These are phyloP conservation scores for Selaginella tamariscina DNA, from an alignment of 75 land plant genomes.

Conservation along the genomic window DNA sequence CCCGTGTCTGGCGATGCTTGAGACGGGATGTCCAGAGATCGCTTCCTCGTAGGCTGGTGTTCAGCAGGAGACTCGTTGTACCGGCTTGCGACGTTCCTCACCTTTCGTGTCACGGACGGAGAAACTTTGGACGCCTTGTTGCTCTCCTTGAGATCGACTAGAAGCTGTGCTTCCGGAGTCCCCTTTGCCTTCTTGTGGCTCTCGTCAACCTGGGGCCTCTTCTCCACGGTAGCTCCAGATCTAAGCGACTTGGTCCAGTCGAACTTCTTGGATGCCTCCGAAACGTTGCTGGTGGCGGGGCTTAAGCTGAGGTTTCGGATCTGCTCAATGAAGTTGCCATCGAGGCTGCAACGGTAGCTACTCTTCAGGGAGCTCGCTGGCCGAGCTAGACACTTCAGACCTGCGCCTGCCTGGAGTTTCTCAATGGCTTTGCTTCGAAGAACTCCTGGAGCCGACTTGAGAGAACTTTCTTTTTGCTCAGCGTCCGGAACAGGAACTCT, in stretches of 20 bases:
- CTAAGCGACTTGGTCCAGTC: conserved; percentile 3
- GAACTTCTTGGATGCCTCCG: conserved; percentile 12
- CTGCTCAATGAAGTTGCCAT: conserved; percentile 1
- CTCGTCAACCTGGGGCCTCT: conserved; percentile 6
- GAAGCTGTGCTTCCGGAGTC: conserved; percentile 2
- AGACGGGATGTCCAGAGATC: conserved; percentile 6
- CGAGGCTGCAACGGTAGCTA: conserved; percentile 4
- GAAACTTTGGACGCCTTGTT: conserved; percentile 5
- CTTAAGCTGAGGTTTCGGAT: conserved; percentile 3
- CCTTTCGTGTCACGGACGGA: conserved; percentile 5
- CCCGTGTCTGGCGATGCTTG: not conserved
- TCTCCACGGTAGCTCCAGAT: conserved; percentile 2
- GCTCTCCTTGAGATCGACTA: not conserved
- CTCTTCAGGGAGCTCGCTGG: conserved; percentile 4
- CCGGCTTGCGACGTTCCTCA: conserved; percentile 4
- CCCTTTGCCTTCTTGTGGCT: not conserved
- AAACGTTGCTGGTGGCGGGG: conserved; percentile 6
- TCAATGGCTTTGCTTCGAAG: conserved; percentile 3
- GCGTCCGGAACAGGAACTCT: conserved; percentile 4
- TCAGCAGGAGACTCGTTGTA: not conserved
- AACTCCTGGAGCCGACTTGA: conserved; percentile 1
- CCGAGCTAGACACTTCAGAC: conserved; percentile 1
- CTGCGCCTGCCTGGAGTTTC: conserved; percentile 4
- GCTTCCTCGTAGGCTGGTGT: not conserved
- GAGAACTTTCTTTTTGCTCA: conserved; percentile 2